Percentiles rank a stretch among this genome's conserved stretches.
These are phyloP conservation scores for Globisporangium alternatum DNA, from an alignment of 352 stramenopile species.

Conservation along the genomic window DNA sequence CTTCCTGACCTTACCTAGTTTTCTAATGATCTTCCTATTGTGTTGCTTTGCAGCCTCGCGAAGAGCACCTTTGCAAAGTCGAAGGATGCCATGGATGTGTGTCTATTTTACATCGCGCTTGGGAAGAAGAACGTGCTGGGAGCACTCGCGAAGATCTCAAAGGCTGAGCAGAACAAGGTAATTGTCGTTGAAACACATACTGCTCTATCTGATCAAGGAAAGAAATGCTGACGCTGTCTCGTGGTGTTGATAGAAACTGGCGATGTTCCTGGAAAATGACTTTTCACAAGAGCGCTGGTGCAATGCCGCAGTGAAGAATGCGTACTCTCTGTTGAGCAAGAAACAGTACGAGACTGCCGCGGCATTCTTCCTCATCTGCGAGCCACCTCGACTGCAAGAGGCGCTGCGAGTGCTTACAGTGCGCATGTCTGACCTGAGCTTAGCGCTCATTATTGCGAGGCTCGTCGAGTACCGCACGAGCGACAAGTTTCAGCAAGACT, in stretches of 20 bases:
- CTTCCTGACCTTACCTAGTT: not conserved
- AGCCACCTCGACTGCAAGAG: slow-evolving; percentile 91
- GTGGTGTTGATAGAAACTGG: slow-evolving; percentile 43
- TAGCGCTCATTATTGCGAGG: slow-evolving; percentile 88
- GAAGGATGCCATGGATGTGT: slow-evolving; percentile 74
- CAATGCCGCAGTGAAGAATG: slow-evolving; percentile 92
- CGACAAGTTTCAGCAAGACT: slow-evolving; percentile 51
- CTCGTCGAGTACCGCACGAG: slow-evolving; percentile 80
- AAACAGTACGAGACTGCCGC: slow-evolving; percentile 88
- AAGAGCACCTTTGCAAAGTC: slow-evolving; percentile 65
- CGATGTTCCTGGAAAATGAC: slow-evolving; percentile 76
- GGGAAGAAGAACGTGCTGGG: slow-evolving; percentile 78
- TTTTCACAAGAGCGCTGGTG: slow-evolving; percentile 81
- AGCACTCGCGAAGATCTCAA: slow-evolving; percentile 73
- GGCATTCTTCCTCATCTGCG: slow-evolving; percentile 92
- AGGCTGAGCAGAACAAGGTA: slow-evolving; percentile 71
- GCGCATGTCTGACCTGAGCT: slow-evolving; percentile 83
- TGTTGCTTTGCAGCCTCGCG: slow-evolving; percentile 37
- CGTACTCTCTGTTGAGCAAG: slow-evolving; percentile 93
- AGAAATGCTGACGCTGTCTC: not conserved
- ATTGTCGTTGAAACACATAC: not conserved
- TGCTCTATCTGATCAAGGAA: not conserved
- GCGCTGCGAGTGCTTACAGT: slow-evolving; percentile 87
- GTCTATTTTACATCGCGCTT: slow-evolving; percentile 70
- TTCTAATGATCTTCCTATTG: slow-evolving; percentile 1